Base-by-base conservation (phyloP, 2,329 filamentous ascomycete species). In the Botryosphaeria dothidea region DNA sequence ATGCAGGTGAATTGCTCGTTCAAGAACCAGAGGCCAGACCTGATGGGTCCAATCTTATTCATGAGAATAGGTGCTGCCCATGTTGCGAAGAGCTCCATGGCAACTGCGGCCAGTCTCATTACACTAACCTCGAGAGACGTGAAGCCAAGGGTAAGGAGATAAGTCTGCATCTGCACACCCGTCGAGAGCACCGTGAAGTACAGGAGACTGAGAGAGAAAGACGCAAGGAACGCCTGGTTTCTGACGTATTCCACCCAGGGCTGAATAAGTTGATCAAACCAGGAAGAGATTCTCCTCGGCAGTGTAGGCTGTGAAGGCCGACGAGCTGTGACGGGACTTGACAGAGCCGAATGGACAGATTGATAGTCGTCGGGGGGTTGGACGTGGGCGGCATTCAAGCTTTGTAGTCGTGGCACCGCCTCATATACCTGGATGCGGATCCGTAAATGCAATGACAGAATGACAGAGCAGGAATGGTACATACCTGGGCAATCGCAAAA, bases 1-100 rank as follows among this genome's bases (percentile, higher is more conserved):
- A 86, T 67, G 52, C 38, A 41, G 11, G 38, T 41, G 15, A 41
- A 41, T 41, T 41, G 38, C 17, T 41, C 38, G 38, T 41, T 88
- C 9, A 89, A 72, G 67, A 86, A 87, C 91, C 91, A 93, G 3
- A 92, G 80, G 0, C 90, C 91, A 0, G 85, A 82, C n/a, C 91
- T 80, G 7, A 91, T 79, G 0, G 80, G 72, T 23, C 81, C 80
- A 5, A 83, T 81, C 3, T 71, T 73, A 2, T 69, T 69, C 81
- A 87, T 88, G 15, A 89, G 72, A 63, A 78, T 76, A 0, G 88
- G 88, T 0, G 84, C 86, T 0, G 84, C 72, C 81, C 85, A 88
- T 0, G 88, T 90, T 0, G 88, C 87, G 7, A 79, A 78, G 2
- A 90, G 75, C 71, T 90, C 88, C 57, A 87, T 82, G 2, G 81